A percentile compares a stretch with the other conserved stretches of the same genome.
Conservation (phyloP, 1,284 basidiomycete species). For the Cryptococcus sp. region DNA sequence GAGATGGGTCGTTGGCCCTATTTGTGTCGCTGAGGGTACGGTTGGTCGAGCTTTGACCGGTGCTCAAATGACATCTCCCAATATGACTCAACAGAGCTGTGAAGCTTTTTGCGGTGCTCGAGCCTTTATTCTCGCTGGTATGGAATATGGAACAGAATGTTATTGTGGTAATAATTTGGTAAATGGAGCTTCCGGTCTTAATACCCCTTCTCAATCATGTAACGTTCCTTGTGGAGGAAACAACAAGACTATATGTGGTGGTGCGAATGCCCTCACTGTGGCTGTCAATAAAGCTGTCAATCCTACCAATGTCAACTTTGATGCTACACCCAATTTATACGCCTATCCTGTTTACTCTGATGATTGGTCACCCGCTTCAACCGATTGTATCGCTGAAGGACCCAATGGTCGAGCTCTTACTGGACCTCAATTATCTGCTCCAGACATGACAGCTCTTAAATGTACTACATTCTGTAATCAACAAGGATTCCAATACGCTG, state of each 20-base stretch:
- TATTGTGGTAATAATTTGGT: neutral
- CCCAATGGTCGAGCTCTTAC: too few species aligned
- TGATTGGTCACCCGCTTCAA: too few species aligned
- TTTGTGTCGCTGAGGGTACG: too few species aligned
- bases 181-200: neutral
- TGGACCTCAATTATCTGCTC: too few species aligned
- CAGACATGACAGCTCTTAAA: too few species aligned
- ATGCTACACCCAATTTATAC: too few species aligned
- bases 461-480: too few species aligned
- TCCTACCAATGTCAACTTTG: too few species aligned
- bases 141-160: constrained; percentile 4
- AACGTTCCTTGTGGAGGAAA: constrained; percentile 9
- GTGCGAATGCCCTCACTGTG: neutral
- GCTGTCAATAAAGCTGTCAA: neutral
- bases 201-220: neutral
- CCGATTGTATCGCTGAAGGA: too few species aligned
- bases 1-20: too few species aligned
- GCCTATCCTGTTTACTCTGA: too few species aligned
- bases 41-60: constrained; percentile 8
- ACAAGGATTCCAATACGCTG: too few species aligned
- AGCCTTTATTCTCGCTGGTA: constrained; percentile 3
- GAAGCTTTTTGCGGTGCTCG: constrained; percentile 2
- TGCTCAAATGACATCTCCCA: constrained; percentile 1
- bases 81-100: constrained; percentile 11
- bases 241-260: constrained; percentile 7